Conservation (phyloP, 345 rosid genomes). For the Mangifera indica region DNA sequence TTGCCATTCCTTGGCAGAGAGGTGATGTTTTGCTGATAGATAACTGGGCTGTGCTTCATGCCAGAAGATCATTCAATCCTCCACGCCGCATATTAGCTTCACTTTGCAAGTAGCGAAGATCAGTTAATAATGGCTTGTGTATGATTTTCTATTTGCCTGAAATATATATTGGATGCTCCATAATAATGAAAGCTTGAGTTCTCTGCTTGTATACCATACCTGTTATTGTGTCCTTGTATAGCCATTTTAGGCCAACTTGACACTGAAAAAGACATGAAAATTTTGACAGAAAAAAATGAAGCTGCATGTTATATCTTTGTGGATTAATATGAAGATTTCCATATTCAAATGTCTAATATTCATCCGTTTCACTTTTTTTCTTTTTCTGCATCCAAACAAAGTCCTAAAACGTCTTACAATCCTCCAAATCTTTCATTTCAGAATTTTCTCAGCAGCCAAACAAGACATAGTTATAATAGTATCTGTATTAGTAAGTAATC, state of each 20-base stretch:
- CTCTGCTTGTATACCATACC: background rate
- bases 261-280: background rate
- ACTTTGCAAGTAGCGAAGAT: conserved; percentile 56
- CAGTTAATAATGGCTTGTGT: background rate
- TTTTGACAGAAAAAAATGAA: too few relatives aligned
- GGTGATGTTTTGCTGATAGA: conserved; percentile 78
- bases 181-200: too few relatives aligned
- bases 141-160: background rate
- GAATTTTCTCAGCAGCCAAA: too few relatives aligned
- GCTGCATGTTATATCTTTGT: too few relatives aligned
- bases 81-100: conserved; percentile 85
- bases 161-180: background rate
- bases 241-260: background rate
- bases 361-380: too few relatives aligned
- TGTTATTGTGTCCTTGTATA: background rate
- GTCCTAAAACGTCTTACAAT: too few relatives aligned
- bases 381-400: too few relatives aligned
- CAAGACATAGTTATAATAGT: too few relatives aligned
- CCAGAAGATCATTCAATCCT: conserved; percentile 65
- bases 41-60: conserved; percentile 85
- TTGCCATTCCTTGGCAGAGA: conserved; percentile 80
- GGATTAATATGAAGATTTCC: too few relatives aligned
- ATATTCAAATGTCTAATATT: too few relatives aligned
- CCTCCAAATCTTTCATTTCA: too few relatives aligned
- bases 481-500: too few relatives aligned